These are phyloP conservation scores for Sporothrix dimorphospora DNA, from an alignment of 2,329 filamentous ascomycete genomes.

Conservation along the genomic window DNA sequence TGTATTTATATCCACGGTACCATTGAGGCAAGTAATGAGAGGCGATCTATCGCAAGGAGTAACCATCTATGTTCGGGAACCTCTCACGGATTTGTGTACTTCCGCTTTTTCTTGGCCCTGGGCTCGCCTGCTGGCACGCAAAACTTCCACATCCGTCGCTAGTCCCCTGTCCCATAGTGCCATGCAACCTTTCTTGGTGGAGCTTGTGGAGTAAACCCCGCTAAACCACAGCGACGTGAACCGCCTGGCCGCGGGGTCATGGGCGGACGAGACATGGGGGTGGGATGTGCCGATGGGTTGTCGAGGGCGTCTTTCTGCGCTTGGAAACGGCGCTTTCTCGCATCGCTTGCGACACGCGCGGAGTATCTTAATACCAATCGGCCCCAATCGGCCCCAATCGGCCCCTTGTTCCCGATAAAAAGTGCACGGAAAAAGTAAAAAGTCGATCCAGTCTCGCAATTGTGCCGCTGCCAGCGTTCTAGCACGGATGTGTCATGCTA, in stretches of 20 bases:
- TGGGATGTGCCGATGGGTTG: slow-evolving; percentile 2
- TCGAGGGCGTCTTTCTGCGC: neutral
- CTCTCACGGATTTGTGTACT: slow-evolving; percentile 10
- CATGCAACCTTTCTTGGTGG: neutral
- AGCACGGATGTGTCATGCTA: slow-evolving; percentile 26
- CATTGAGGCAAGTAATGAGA: neutral
- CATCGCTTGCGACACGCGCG: neutral
- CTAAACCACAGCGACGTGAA: neutral
- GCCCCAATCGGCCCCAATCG: neutral
- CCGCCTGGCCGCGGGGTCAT: neutral
- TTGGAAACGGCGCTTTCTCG: neutral
- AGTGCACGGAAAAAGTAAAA: neutral
- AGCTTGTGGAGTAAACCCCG: slow-evolving; percentile 14
- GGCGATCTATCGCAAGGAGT: too few relatives aligned
- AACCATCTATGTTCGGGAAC: too few relatives aligned
- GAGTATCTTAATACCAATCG: slow-evolving; percentile 13
- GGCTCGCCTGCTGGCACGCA: neutral
- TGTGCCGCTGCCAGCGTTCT: neutral
- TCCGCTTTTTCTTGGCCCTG: neutral
- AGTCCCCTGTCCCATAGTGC: neutral
- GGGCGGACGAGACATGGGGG: neutral
- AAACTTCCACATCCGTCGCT: neutral
- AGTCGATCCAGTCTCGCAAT: neutral
- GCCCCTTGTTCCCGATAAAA: neutral
- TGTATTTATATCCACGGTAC: neutral